A percentile compares a stretch with the other conserved stretches of the same genome.
Evolutionary conservation across 805 yeast genomes (phyloP).

Genomic region (Starmerella lactis-condensi): DNA sequence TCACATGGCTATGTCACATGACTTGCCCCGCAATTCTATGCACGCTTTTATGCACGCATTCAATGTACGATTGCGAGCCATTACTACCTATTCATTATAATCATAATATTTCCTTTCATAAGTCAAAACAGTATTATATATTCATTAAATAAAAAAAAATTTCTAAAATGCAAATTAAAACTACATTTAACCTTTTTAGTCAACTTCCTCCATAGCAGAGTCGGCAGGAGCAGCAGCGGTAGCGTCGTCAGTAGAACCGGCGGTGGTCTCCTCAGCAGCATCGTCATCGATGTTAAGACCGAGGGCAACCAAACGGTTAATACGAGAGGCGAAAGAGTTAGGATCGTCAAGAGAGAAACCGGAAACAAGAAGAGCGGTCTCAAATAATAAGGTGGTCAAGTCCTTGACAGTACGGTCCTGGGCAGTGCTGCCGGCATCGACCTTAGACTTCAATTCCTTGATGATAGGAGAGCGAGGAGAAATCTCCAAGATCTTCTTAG

Average conservation of each 20-base stretch:
- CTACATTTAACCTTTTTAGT: constrained; percentile 28
- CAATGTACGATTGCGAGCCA: too few species aligned
- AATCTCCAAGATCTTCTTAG: constrained; percentile 97
- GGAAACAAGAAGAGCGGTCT: constrained; percentile 94
- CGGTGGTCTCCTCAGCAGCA: constrained; percentile 24
- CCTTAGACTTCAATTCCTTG: constrained; percentile 88
- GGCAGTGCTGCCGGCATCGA: constrained; percentile 78
- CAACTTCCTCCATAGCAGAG: constrained; percentile 98
- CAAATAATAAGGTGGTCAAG: constrained; percentile 86
- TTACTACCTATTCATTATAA: too few species aligned
- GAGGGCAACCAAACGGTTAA: constrained; percentile 91
- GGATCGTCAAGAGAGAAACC: constrained; percentile 99
- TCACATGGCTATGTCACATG: too few species aligned
- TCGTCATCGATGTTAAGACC: constrained; percentile 94
- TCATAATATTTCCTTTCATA: too few species aligned
- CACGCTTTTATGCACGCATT: too few species aligned
- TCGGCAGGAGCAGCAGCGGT: constrained; percentile 37
- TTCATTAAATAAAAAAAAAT: too few species aligned
- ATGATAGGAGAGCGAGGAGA: constrained; percentile 93
- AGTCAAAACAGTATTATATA: too few species aligned
- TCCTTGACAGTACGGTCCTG: constrained; percentile 98
- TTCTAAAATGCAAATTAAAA: neutral
- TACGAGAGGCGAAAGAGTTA: constrained; percentile 89
- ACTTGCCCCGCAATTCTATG: too few species aligned
- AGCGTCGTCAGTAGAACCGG: constrained; percentile 21